These are phyloP conservation scores for Trichoderma sp. DNA, from an alignment of 2,329 filamentous ascomycete genomes.

Conservation along the genomic window DNA sequence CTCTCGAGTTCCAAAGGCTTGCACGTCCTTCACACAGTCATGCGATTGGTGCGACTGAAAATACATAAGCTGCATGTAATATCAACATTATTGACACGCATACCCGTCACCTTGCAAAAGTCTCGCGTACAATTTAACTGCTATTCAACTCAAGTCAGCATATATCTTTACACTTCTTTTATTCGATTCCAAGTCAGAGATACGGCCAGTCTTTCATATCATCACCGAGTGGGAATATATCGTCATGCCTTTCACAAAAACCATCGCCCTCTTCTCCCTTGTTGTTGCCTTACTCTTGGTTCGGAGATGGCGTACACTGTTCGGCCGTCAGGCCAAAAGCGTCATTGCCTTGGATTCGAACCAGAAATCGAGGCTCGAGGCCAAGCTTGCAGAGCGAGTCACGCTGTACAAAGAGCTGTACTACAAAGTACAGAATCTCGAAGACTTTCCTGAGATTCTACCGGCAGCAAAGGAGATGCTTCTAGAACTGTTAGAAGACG, in stretches of 20 bases:
- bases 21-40: background rate
- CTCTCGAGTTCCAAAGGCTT: background rate
- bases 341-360: background rate
- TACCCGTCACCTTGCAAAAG: background rate
- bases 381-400: slow-evolving; percentile 3
- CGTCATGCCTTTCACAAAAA: background rate
- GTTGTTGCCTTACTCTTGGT: background rate
- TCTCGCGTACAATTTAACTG: background rate
- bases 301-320: background rate
- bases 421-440: slow-evolving; percentile 29
- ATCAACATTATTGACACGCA: background rate
- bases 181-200: background rate
- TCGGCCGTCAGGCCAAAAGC: background rate
- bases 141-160: background rate
- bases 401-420: slow-evolving; percentile 26
- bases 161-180: background rate
- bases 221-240: background rate
- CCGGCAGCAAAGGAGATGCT: slow-evolving; percentile 23
- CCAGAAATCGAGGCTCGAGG: background rate
- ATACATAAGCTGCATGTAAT: background rate
- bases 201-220: background rate
- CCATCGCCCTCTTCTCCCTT: background rate
- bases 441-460: slow-evolving; percentile 25
- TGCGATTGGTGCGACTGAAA: background rate
- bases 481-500: slow-evolving; percentile 8